These are phyloP conservation scores for Nemania abortiva DNA, from an alignment of 2,329 filamentous ascomycete species.

Conservation along the genomic window DNA sequence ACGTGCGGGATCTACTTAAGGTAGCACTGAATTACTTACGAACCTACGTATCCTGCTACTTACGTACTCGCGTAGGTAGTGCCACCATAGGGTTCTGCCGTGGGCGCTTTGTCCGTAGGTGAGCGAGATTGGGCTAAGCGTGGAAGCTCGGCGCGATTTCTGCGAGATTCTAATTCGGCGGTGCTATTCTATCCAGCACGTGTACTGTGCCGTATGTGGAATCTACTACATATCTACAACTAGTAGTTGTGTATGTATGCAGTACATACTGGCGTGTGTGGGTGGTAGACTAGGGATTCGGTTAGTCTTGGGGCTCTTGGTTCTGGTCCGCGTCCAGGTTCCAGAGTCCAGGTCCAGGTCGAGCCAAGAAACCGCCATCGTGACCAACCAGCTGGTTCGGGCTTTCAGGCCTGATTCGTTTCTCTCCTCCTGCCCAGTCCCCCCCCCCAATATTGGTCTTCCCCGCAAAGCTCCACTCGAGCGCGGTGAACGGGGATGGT, in stretches of 20 bases:
- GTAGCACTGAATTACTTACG: background rate
- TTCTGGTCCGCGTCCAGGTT: background rate
- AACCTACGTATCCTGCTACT: no score
- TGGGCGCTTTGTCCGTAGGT: no score
- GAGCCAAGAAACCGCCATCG: conserved; percentile 27
- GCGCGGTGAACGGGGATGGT: conserved; percentile 20
- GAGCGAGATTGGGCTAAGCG: conserved; percentile 5
- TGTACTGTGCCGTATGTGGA: background rate
- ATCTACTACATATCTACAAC: background rate
- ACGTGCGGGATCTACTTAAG: background rate
- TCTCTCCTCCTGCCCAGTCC: background rate
- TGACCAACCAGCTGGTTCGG: conserved; percentile 27
- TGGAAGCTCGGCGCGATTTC: background rate
- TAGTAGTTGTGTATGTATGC: background rate
- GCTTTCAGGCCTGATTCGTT: conserved; percentile 23
- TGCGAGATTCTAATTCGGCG: background rate
- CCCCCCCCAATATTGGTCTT: conserved; percentile 21
- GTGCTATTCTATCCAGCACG: background rate
- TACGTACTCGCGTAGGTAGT: no score
- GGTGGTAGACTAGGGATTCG: background rate
- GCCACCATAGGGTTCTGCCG: no score
- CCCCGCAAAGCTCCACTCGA: conserved; percentile 35
- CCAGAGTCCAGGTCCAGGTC: background rate
- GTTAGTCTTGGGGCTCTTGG: background rate
- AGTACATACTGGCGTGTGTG: background rate